These are phyloP conservation scores for Antitrichia curtipendula DNA, from an alignment of 225 moss, liverwort and hornwort species.

Conservation along the genomic window DNA sequence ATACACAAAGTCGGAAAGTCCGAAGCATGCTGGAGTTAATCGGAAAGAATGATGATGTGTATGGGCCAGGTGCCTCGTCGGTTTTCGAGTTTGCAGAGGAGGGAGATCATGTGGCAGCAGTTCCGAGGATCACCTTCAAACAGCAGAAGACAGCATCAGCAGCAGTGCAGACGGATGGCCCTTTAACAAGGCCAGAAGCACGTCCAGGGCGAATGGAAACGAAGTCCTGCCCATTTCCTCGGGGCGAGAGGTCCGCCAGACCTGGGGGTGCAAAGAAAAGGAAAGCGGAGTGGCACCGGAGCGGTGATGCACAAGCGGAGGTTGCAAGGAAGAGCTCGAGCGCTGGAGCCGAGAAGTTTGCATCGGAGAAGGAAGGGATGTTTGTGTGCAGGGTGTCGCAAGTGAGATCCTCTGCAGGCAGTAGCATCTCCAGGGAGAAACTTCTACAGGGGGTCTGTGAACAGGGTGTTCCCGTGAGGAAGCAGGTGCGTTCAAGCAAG, in stretches of 20 bases:
- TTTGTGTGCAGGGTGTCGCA: conserved; percentile 4
- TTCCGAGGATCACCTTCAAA: conserved; percentile 6
- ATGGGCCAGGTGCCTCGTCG: conserved; percentile 36
- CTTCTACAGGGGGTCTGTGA: conserved; percentile 1
- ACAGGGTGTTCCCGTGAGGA: conserved; percentile 2
- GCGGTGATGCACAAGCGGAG: background rate
- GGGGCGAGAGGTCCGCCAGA: conserved; percentile 42
- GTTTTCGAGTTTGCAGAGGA: conserved; percentile 50
- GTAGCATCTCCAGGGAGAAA: conserved; percentile 23
- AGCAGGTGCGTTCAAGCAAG: conserved; percentile 35
- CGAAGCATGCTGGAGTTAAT: conserved; percentile 71
- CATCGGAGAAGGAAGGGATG: background rate
- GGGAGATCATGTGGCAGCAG: background rate
- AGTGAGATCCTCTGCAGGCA: conserved; percentile 23
- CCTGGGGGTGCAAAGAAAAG: conserved; percentile 6
- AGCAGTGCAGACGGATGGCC: conserved; percentile 1
- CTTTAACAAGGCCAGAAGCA: background rate
- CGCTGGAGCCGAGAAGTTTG: background rate
- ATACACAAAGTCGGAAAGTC: conserved; percentile 37
- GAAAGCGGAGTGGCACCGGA: conserved; percentile 21
- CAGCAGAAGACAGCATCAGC: conserved; percentile 2
- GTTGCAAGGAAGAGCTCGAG: background rate
- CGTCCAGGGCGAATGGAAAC: background rate
- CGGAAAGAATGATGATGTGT: conserved; percentile 37
- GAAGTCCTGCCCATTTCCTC: conserved; percentile 23